These are phyloP conservation scores for Penicillium cataractarum DNA, from an alignment of 495 filamentous ascomycete species.

Conservation along the genomic window DNA sequence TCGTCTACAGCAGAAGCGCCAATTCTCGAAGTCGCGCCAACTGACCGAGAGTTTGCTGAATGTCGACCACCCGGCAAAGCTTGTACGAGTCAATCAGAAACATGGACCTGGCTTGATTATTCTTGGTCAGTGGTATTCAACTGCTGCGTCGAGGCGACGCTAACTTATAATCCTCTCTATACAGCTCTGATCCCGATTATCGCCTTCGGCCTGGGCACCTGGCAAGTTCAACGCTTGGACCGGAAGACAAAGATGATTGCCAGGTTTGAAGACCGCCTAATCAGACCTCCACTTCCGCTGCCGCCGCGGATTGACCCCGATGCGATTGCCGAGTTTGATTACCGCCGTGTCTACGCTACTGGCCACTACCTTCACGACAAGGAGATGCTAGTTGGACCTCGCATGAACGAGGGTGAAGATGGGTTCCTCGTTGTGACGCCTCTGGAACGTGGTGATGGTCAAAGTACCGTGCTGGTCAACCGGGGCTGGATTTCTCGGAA, in stretches of 20 bases:
- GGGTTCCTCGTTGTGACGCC: conserved; percentile 92
- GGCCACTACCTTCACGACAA: conserved; percentile 81
- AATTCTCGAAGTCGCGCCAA: conserved; percentile 28
- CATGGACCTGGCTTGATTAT: conserved; percentile 85
- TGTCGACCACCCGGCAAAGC: conserved; percentile 78
- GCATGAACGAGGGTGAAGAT: conserved; percentile 84
- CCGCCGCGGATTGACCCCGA: conserved; percentile 78
- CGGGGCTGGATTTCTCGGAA: conserved; percentile 87
- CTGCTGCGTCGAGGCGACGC: neutral
- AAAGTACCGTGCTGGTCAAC: conserved; percentile 77
- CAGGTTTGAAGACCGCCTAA: conserved; percentile 84
- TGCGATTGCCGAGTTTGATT: conserved; percentile 88
- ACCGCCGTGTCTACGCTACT: conserved; percentile 77
- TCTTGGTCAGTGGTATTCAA: conserved; percentile 58
- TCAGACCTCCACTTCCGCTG: conserved; percentile 83
- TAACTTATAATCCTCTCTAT: conserved; percentile 4
- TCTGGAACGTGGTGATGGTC: conserved; percentile 67
- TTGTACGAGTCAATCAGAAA: conserved; percentile 70
- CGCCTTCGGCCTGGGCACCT: conserved; percentile 85
- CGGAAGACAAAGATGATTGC: conserved; percentile 95
- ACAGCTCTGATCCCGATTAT: conserved; percentile 87
- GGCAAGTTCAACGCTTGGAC: conserved; percentile 91
- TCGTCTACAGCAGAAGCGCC: conserved; percentile 42
- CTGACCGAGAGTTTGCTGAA: conserved; percentile 57
- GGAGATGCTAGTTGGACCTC: conserved; percentile 94